phyloP scores from a whole-genome alignment of 1,284 basidiomycete genomes.

The Inonotus obliquus region DNA sequence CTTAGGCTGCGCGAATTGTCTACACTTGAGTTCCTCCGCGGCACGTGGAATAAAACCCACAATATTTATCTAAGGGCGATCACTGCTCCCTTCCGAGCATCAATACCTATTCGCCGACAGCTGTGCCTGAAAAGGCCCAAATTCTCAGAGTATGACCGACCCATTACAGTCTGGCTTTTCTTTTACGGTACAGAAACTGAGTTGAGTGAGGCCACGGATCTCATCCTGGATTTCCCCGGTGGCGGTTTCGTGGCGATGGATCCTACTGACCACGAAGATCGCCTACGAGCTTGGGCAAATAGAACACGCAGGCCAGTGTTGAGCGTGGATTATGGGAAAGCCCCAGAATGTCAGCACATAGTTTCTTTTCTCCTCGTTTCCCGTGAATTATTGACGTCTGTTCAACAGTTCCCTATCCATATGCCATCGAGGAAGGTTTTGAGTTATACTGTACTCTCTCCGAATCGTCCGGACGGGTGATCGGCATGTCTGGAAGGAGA shows the following conservation, averaged over 20 bases:
- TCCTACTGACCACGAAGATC: constrained; percentile 93
- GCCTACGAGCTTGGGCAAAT: constrained; percentile 84
- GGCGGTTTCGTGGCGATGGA: constrained; percentile 96
- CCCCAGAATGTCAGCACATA: constrained; percentile 78
- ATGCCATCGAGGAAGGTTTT: constrained; percentile 91
- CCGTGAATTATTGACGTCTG: neutral
- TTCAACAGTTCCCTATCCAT: constrained; percentile 86
- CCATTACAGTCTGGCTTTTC: constrained; percentile 83
- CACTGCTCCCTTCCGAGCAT: constrained; percentile 50
- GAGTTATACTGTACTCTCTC: constrained; percentile 83
- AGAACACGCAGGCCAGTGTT: constrained; percentile 79
- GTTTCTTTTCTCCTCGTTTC: neutral
- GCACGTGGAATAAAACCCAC: constrained; percentile 94
- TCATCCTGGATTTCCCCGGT: constrained; percentile 90
- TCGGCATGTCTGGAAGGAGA: constrained; percentile 81
- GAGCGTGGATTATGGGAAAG: constrained; percentile 92
- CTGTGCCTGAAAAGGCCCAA: constrained; percentile 80
- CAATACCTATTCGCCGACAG: constrained; percentile 66
- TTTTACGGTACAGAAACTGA: constrained; percentile 71
- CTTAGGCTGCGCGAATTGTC: constrained; percentile 88
- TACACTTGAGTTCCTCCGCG: constrained; percentile 92
- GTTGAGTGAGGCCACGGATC: constrained; percentile 66
- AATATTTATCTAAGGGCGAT: constrained; percentile 87
- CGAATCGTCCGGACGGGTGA: constrained; percentile 72
- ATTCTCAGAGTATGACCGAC: constrained; percentile 71